Base-by-base conservation (phyloP, 1,284 basidiomycete genomes). In the Sphaerobolus stellatus region DNA sequence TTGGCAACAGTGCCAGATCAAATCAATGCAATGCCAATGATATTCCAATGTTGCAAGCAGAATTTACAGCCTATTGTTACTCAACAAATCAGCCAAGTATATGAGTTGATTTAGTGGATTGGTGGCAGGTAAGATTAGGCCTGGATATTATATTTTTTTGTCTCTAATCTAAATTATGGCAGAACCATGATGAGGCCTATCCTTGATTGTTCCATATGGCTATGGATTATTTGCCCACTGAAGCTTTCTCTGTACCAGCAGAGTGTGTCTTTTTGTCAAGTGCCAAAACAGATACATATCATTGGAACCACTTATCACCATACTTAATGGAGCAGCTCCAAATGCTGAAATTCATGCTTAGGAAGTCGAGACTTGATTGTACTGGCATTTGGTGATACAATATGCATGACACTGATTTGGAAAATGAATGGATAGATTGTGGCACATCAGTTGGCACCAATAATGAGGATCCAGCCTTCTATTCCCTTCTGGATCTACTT, bases 221-320 rank as follows among this genome's bases (percentile, higher is more conserved):
- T 1, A 50, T 65, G 16, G 66, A 69, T 48, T 50, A 66, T 9
- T 48, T 68, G 3, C 64, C 66, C 3, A 58, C 59, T 9, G 62
- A 65, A 31, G 65, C 60, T 5, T 66, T 64, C 3, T 51, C 64
- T 16, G 67, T 68, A 3, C 60, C 66, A 1, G 65, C 60, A 34
- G 65, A 68, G 34, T 57, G 59, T 5, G 59, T 68, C 5, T 68
- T 68, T 48, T 68, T 66, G 1, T 61, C 62, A 4, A 57, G 60
- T 45, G 65, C 65, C 31, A 59, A 65, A 38, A 69, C 64, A 1
- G 52, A 52, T 29, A 56, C 62, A 6, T 27, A 48, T 5, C 56
- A 51, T 2, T 58, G 58, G 4, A 55, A 34, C 31, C 36, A 44
- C 0, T 38, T 66, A 1, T 38, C 43, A 18, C 57, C 62, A 4